Base-by-base conservation (phyloP, 2,329 filamentous ascomycete species). In the Geosmithia flava region DNA sequence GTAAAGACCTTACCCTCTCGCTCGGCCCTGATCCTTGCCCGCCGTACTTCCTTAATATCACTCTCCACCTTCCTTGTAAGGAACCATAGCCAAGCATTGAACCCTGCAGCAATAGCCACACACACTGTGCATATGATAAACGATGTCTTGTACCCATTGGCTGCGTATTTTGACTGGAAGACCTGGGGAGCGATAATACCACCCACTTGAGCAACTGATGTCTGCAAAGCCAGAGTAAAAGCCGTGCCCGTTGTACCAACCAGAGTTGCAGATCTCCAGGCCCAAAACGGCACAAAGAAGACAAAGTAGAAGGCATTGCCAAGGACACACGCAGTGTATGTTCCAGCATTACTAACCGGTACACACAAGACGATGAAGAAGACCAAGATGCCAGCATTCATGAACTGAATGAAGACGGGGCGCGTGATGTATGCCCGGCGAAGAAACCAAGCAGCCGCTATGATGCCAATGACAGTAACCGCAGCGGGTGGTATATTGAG, bases 221-320 rank as follows among this genome's bases (percentile, higher is more conserved):
- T 64, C 50, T 71, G 68, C 10, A 72, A 57, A 0, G 64, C 68
- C 2, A 70, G 56, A 0, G 67, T 67, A 48, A 72, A 70, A 0
- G 68, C 68, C 0, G 68, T 67, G 11, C 67, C 69, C 0, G 69
- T 72, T 6, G 62, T 63, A 2, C 69, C 68, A 1, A 56, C 54
- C 1, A 70, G 55, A 10, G 66, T 67, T 3, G 66, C 63, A 3
- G 67, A 68, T 41, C 68, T 60, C 67, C 66, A 70, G 20, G 62
- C 63, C 68, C 68, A 72, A 52, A 71, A 70, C 0, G 68, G 64
- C 15, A 72, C 67, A 49, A 70, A 70, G 48, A 67, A 70, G 3
- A 60, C 54, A 8, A 59, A 58, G 50, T 70, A 71, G 49, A 71
- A 70, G 47, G 67, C 59, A 0, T 61, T 67, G 4, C 69, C 68